Base-by-base conservation (phyloP, 2,329 filamentous ascomycete genomes). In the Whalleya microplaca region DNA sequence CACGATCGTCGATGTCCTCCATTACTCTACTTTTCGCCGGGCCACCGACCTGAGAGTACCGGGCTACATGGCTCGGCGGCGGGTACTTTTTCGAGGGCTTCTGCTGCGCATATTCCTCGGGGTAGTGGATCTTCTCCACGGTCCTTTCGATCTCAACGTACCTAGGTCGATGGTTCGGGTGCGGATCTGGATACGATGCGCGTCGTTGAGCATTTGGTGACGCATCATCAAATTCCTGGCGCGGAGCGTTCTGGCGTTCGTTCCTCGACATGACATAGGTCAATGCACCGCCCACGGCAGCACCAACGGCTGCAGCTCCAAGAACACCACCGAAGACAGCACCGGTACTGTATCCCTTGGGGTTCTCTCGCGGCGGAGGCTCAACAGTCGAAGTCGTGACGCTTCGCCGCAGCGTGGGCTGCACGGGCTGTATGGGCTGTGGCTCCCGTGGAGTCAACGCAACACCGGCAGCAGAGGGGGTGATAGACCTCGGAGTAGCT, bases 321-420 rank as follows among this genome's bases (percentile, higher is more conserved):
- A 96, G 80, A 10, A 96, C 78, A 7, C 90, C 89, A 7, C 91
- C 90, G 45, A 95, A 80, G 42, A 93, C 80, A 19, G 85, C 84
- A 63, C 87, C 87, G 41, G 84, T 80, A 48, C 78, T 80, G 41
- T 63, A 41, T 14, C 63, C 64, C 48, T 63, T 63, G 20, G 61
- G 49, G 14, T 45, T 46, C 12, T 44, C 21, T 18, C 60, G 23
- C 42, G 48, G 29, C 14, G 67, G 51, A 7, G 63, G 45, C 56
- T 72, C 71, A 41, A 71, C 53, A 1, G 57, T 69, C 0, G 74
- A 73, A 1, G 72, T 74, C n/a, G 73, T 75, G 55, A 72, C 66
- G 51, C 67, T 73, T 58, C 70, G 72, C 44, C 65, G 66, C 41
- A 72, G 53, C n/a, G 69, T 42, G 21, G 61, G n/a, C n/a, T n/a